Percentiles rank a stretch among this genome's conserved stretches.
Evolutionary conservation across 2,329 filamentous ascomycete species (phyloP).

Genomic region (Fusarium tuaranense): DNA sequence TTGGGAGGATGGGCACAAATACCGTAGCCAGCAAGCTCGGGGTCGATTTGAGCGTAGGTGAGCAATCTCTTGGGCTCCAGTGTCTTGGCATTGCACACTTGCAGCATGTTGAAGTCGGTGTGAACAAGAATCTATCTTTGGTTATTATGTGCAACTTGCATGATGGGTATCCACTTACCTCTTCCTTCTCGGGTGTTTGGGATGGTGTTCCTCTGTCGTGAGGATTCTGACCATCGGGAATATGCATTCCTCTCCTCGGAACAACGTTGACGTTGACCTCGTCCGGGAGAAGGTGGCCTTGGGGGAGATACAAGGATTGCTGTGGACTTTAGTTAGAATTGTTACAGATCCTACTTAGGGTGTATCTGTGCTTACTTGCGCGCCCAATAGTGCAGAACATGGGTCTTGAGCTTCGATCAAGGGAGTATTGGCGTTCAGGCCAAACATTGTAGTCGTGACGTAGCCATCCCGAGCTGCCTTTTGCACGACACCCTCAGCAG

Average conservation of each 20-base stretch:
- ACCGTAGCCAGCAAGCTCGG: background rate
- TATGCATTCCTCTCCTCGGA: background rate
- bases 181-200: background rate
- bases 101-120: background rate
- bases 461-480: background rate
- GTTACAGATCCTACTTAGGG: background rate
- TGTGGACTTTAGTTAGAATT: background rate
- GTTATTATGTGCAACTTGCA: background rate
- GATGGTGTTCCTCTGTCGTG: background rate
- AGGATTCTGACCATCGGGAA: background rate
- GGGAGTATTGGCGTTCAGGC: background rate
- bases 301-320: background rate
- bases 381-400: background rate
- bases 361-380: background rate
- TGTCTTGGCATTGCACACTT: background rate
- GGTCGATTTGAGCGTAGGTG: background rate
- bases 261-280: background rate
- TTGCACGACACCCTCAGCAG: background rate
- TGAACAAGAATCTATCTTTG: background rate
- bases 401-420: background rate
- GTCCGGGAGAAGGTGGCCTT: background rate
- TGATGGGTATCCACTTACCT: background rate
- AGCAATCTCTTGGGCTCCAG: background rate
- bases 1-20: background rate
- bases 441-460: background rate